Base-by-base conservation (phyloP, 768 basidiomycete genomes). In the Melanogaster broomeanus region DNA sequence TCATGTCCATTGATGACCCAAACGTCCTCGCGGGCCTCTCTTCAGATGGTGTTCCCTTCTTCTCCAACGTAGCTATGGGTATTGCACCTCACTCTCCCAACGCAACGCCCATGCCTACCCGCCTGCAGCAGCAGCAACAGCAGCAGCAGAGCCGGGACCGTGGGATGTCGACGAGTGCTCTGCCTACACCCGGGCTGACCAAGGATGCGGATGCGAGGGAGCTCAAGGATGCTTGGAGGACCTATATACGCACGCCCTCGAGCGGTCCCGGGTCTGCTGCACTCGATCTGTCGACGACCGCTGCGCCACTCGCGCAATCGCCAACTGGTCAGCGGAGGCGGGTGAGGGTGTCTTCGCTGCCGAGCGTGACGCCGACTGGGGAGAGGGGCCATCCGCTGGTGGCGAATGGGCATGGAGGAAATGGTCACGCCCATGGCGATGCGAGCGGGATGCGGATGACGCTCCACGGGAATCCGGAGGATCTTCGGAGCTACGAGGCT, bases 1-100 rank as follows among this genome's bases (percentile, higher is more conserved):
- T 86, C 45, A 80, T 92, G 83, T 83, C 82, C 18, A 75, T 92
- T 45, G 88, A 90, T 50, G 89, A 91, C 61, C 81, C 83, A 2
- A 78, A 78, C 48, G 83, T 85, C 8, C 74, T 90, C 33, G 83
- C 86, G 0, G 80, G 84, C 2, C 72, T 88, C 42, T 66, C 82
- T 1, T 66, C 65, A 4, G 84, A 85, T 51, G 80, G 76, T 6
- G 74, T 79, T 13, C 83, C 86, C 0, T 89, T 89, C 74, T 90
- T 89, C 64, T 72, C 72, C 35, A 58, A 55, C 21, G 41, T 63
- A 6, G 57, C 58, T 18, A 51, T 71, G 56, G 59, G 61, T 6
- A 33, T 63, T 31, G 55, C 62, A 28, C 66, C 63, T 7, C 62
- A 64, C 31, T 79, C 80, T 42, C 74, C 79, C 3, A 75, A 79